A percentile compares a stretch with the other conserved stretches of the same genome.
Evolutionary conservation across 208 protist species (phyloP).

Genomic region (Leishmania aethiopica): DNA sequence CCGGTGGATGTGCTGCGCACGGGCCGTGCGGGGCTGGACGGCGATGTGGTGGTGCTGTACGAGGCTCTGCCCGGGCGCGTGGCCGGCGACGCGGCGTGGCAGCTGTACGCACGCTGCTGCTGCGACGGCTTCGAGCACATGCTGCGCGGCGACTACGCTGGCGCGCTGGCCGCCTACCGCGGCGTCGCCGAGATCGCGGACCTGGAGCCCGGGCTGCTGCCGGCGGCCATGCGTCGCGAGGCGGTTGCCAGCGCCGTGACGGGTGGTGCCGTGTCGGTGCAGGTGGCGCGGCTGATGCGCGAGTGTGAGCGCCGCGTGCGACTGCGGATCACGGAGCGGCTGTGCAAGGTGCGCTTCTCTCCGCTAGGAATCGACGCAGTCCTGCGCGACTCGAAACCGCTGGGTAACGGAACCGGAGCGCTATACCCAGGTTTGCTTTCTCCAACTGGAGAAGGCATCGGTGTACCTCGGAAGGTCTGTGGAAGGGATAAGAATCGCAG

Average conservation of each 20-base stretch:
- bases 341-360: not conserved
- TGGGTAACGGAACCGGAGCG: not conserved
- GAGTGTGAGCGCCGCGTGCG: conserved; percentile 13
- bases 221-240: conserved; percentile 16
- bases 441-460: not conserved
- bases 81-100: conserved; percentile 26
- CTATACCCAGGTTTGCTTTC: too few species aligned
- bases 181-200: conserved; percentile 21
- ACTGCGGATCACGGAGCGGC: not conserved
- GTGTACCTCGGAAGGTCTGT: not conserved
- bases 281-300: conserved; percentile 25
- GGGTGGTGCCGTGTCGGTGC: conserved; percentile 14
- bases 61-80: conserved; percentile 24
- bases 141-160: conserved; percentile 40
- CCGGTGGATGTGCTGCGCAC: conserved; percentile 34
- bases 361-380: conserved; percentile 14
- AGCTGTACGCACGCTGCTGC: conserved; percentile 21
- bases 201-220: conserved; percentile 23
- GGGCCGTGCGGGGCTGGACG: conserved; percentile 11
- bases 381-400: not conserved
- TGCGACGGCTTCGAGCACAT: conserved; percentile 40
- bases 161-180: conserved; percentile 31
- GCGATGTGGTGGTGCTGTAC: conserved; percentile 33
- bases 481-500: not conserved
- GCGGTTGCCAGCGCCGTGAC: conserved; percentile 11